A percentile compares a stretch with the other conserved stretches of the same genome.
Evolutionary conservation across 352 stramenopile species (phyloP).

Genomic region (Globisporangium okanoganense): DNA sequence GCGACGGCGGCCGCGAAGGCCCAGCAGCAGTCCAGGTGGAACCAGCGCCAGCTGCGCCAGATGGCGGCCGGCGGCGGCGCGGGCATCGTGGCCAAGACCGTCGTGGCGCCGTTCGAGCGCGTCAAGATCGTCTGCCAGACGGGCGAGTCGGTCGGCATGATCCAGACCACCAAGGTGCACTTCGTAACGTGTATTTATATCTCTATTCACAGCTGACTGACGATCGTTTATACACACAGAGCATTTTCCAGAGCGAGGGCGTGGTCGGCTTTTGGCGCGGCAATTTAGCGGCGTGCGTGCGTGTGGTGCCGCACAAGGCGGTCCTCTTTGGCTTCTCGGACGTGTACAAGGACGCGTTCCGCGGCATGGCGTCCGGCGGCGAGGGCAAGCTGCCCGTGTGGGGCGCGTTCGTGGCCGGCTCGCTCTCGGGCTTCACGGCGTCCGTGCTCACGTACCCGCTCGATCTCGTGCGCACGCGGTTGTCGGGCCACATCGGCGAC

Average conservation of each 20-base stretch:
- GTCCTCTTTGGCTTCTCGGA: constrained; percentile 85
- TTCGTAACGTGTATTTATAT: too few relatives aligned
- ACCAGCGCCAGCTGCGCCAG: constrained; percentile 57
- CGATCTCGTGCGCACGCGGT: constrained; percentile 77
- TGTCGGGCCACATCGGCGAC: constrained; percentile 68
- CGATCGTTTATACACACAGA: constrained; percentile 10
- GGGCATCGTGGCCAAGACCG: constrained; percentile 77
- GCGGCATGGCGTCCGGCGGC: constrained; percentile 21
- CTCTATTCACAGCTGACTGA: background rate
- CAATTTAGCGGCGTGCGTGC: constrained; percentile 71
- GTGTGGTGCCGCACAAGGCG: constrained; percentile 76
- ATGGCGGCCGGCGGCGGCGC: constrained; percentile 70
- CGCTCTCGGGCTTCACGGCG: constrained; percentile 77
- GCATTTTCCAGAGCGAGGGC: constrained; percentile 55
- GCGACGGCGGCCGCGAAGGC: background rate
- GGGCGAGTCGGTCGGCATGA: constrained; percentile 72
- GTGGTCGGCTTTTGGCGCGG: constrained; percentile 70
- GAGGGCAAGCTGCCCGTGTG: constrained; percentile 35
- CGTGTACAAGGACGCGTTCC: constrained; percentile 82
- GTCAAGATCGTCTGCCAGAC: constrained; percentile 87
- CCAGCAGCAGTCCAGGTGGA: constrained; percentile 33
- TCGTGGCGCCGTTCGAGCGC: constrained; percentile 75
- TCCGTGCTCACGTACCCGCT: constrained; percentile 86
- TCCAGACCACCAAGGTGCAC: constrained; percentile 49
- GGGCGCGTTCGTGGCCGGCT: constrained; percentile 65